Base-by-base conservation (phyloP, 2,329 filamentous ascomycete species). In the Colletotrichum ledebouriae region DNA sequence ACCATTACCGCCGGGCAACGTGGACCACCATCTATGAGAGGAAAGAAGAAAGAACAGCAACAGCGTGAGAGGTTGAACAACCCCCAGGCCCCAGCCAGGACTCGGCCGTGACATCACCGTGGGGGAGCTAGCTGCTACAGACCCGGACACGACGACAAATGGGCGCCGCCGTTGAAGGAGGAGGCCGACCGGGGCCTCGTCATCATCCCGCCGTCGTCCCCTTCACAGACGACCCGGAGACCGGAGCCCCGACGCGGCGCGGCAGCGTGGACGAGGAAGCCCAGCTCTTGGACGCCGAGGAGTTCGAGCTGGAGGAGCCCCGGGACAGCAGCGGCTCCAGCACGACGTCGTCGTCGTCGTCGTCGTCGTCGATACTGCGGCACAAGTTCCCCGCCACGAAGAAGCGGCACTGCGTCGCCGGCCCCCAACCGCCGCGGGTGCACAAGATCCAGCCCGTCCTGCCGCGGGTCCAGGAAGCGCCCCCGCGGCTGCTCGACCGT, bases 301-400 rank as follows among this genome's bases (percentile, higher is more conserved):
- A 53, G 34, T 68, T 55, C 60, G 65, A 68, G 22, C 65, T 68
- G 12, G 65, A 55, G 52, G 65, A 55, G 52, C 52, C 52, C 33
- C 33, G 52, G 52, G 25, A 33, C 55, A 58, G 55, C 39, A 59
- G 60, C 65, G 29, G 20, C 25, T 67, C 63, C 41, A 65, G 65
- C 17, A 53, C 53, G n/a, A 33, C 53, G 25, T 68, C 60, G n/a
- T 29, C 29, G 20, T 47, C 53, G 22, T 68, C 60, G n/a, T 29
- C 29, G 29, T 7, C 29, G 29, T 47, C 60, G 25, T 68, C 60
- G 22, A 34, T 64, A 29, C 49, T 56, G 49, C 29, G 59, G 52
- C 65, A 64, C 1, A 65, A 65, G 60, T 68, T 68, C 60, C 65
- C 65, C 11, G 60, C 57, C 53, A 33, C 47, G 10, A 55, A 29